Conservation (phyloP, 305 asterid species). For the Coffea humblotiana region DNA sequence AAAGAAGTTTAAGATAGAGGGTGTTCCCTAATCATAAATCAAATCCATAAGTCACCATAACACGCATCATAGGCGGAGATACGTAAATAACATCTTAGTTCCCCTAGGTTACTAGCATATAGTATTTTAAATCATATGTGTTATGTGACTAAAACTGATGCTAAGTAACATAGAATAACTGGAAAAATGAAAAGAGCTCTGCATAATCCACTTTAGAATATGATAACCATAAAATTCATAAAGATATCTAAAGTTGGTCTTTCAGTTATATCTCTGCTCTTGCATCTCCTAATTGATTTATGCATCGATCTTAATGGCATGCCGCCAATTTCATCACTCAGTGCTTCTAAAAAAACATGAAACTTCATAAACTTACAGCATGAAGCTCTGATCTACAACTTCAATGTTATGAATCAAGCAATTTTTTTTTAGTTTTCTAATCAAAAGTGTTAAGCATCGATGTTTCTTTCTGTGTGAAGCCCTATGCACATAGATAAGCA, state of each 20-base stretch:
- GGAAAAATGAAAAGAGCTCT: not conserved
- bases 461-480: not conserved
- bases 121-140: too few relatives aligned
- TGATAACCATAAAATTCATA: not conserved
- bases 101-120: too few relatives aligned
- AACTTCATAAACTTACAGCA: not conserved
- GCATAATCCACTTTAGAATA: not conserved
- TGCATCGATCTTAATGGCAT: not conserved
- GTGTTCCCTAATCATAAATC: conserved; percentile 10
- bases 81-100: too few relatives aligned
- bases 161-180: too few relatives aligned
- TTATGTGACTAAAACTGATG: too few relatives aligned
- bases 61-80: not conserved
- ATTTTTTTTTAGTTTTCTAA: too few relatives aligned
- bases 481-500: not conserved
- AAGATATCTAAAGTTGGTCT: not conserved
- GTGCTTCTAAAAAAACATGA: not conserved
- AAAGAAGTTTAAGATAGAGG: conserved; percentile 21
- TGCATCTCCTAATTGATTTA: not conserved
- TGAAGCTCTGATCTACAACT: not conserved
- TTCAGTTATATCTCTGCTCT: not conserved
- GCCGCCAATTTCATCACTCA: not conserved
- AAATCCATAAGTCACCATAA: not conserved
- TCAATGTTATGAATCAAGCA: not conserved
- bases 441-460: not conserved